Percentiles rank a stretch among this genome's conserved stretches.
Evolutionary conservation across 441 rosid genomes (phyloP).

Genomic region (Raphanus hybrid): DNA sequence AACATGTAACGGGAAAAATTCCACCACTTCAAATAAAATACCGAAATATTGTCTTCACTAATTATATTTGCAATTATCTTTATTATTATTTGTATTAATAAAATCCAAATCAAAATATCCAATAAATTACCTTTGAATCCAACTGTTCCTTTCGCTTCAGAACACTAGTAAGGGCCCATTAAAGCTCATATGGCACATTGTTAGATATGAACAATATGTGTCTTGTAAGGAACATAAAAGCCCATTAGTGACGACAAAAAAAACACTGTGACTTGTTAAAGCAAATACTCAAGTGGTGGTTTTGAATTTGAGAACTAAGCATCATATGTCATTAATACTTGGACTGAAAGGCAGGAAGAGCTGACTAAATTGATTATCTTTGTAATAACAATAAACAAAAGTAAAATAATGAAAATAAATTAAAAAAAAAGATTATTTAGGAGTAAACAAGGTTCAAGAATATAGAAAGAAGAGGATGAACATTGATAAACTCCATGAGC

Average conservation of each 20-base stretch:
- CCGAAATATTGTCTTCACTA: not conserved
- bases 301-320: constrained; percentile 19
- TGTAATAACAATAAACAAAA: not conserved
- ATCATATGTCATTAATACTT: constrained; percentile 19
- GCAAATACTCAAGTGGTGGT: not conserved
- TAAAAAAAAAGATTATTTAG: constrained; percentile 30
- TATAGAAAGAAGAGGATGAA: constrained; percentile 43
- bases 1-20: constrained; percentile 5
- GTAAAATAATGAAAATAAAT: constrained; percentile 15
- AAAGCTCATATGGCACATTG: constrained; percentile 7
- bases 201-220: constrained; percentile 2
- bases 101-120: constrained; percentile 6
- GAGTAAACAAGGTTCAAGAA: constrained; percentile 29
- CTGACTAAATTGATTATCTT: constrained; percentile 24
- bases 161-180: constrained; percentile 17
- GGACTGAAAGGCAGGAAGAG: constrained; percentile 21
- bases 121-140: not conserved
- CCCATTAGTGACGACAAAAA: not conserved
- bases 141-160: not conserved
- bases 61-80: not conserved
- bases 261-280: not conserved
- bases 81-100: constrained; percentile 3
- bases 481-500: constrained; percentile 37
- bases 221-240: constrained; percentile 10
- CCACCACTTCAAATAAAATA: constrained; percentile 9